These are phyloP conservation scores for Thelonectria rubi DNA, from an alignment of 2,329 filamentous ascomycete species.

Conservation along the genomic window DNA sequence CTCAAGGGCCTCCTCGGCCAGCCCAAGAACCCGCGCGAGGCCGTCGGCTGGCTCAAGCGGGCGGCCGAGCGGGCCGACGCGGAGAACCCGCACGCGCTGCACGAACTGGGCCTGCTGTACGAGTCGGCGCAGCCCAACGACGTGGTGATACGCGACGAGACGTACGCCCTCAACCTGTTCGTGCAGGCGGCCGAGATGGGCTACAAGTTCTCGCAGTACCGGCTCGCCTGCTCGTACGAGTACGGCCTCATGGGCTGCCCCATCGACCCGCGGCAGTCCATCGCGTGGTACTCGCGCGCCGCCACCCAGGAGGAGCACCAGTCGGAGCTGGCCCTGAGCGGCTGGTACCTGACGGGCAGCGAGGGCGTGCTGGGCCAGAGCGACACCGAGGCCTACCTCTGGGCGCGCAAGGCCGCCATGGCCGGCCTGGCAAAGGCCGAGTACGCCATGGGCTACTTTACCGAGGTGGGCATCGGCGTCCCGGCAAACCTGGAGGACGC, in stretches of 20 bases:
- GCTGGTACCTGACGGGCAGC: conserved; percentile 95
- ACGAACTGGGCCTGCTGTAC: conserved; percentile 80
- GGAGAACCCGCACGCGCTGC: conserved; percentile 93
- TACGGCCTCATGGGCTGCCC: conserved; percentile 85
- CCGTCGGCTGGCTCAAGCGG: conserved; percentile 90
- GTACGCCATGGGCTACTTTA: conserved; percentile 98
- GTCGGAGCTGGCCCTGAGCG: conserved; percentile 82
- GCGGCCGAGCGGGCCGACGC: conserved; percentile 87
- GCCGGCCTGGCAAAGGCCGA: conserved; percentile 92
- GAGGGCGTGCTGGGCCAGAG: conserved; percentile 89
- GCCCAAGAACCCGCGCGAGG: conserved; percentile 81
- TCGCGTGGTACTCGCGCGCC: conserved; percentile 92
- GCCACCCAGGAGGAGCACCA: conserved; percentile 95
- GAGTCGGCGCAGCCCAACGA: conserved; percentile 73
- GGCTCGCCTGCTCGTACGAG: conserved; percentile 87
- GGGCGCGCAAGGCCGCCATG: conserved; percentile 92
- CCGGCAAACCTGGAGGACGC: conserved; percentile 90
- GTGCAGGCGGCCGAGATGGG: conserved; percentile 85
- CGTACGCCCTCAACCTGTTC: conserved; percentile 83
- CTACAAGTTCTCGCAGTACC: conserved; percentile 95
- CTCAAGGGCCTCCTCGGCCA: conserved; percentile 95
- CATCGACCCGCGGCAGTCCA: conserved; percentile 84
- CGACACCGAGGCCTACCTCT: conserved; percentile 95
- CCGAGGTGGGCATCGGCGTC: conserved; percentile 92
- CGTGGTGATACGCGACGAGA: conserved; percentile 80